Base-by-base conservation (phyloP, 2,329 filamentous ascomycete species). In the Bimuria novae-zelandiae region DNA sequence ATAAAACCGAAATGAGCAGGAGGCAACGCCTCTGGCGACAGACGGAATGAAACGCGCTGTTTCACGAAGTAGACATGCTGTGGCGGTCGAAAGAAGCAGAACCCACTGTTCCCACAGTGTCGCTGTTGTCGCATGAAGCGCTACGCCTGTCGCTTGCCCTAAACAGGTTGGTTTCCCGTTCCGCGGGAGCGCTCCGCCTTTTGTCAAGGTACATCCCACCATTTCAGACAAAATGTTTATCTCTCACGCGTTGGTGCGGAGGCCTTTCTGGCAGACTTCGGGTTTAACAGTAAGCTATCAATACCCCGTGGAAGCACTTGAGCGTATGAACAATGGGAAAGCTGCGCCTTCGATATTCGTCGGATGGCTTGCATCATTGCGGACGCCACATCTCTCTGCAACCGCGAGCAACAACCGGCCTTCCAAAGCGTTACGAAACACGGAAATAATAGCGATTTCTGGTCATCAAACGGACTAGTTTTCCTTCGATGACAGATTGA, bases 131-230 rank as follows among this genome's bases (percentile, higher is more conserved):
- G 23, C 23, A 47, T 10, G n/a, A 17, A 51, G 43, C 42, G 45
- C 43, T 44, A 17, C 41, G 35, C 32, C 21, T 52, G 49, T 8
- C 30, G 21, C 57, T 51, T 50, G 37, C 27, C 51, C 30, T 23
- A 29, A 52, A 48, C 27, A 27, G 32, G 45, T 32, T 55, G 40
- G 46, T 43, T 29, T 46, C 37, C 43, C 42, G 42, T 40, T 48
- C 33, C 40, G 43, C 51, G 37, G 46, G 32, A 62, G 60, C 51
- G 55, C 62, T 63, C 54, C 23, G n/a, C n/a, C n/a, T n/a, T n/a
- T n/a, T n/a, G n/a, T n/a, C n/a, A n/a, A n/a, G n/a, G n/a, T n/a
- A n/a, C n/a, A n/a, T n/a, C n/a, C n/a, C n/a, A n/a, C n/a, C n/a
- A n/a, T n/a, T n/a, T n/a, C n/a, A n/a, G n/a, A n/a, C n/a, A n/a